Conservation (phyloP, 257 asterid genomes). For the Plantago major region DNA sequence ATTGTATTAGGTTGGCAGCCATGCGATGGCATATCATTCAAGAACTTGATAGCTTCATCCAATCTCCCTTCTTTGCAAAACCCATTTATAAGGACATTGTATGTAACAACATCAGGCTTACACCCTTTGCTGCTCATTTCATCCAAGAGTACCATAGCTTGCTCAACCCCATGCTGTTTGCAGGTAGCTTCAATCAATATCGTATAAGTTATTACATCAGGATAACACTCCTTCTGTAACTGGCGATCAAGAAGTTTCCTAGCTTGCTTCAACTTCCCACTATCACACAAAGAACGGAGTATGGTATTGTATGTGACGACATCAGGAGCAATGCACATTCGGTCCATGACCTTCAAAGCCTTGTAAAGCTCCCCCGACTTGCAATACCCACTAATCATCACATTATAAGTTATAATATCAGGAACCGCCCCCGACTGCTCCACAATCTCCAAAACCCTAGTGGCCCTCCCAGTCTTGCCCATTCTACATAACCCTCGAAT, state of each 20-base stretch:
- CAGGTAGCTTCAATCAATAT: slow-evolving; percentile 80
- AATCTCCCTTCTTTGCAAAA: slow-evolving; percentile 82
- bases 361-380: slow-evolving; percentile 65
- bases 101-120: slow-evolving; percentile 81
- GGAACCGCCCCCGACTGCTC: slow-evolving; percentile 85
- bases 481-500: slow-evolving; percentile 70
- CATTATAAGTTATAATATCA: slow-evolving; percentile 85
- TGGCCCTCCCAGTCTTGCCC: slow-evolving; percentile 61
- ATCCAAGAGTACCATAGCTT: slow-evolving; percentile 78
- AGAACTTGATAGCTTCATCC: slow-evolving; percentile 69
- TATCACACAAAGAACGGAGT: slow-evolving; percentile 59
- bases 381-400: slow-evolving; percentile 76
- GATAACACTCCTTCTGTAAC: slow-evolving; percentile 62
- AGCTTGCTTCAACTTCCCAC: slow-evolving; percentile 70
- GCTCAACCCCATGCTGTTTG: slow-evolving; percentile 58
- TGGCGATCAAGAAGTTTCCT: slow-evolving; percentile 70
- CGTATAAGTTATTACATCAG: slow-evolving; percentile 76
- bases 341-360: slow-evolving; percentile 56
- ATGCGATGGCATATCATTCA: slow-evolving; percentile 53
- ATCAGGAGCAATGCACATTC: slow-evolving; percentile 79
- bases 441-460: slow-evolving; percentile 64
- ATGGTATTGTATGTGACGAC: slow-evolving; percentile 83
- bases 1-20: slow-evolving; percentile 85
- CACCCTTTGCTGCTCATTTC: slow-evolving; percentile 79
- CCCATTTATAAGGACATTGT: slow-evolving; percentile 69